These are phyloP conservation scores for Exserohilum turcica DNA, from an alignment of 2,329 filamentous ascomycete genomes.

Conservation along the genomic window DNA sequence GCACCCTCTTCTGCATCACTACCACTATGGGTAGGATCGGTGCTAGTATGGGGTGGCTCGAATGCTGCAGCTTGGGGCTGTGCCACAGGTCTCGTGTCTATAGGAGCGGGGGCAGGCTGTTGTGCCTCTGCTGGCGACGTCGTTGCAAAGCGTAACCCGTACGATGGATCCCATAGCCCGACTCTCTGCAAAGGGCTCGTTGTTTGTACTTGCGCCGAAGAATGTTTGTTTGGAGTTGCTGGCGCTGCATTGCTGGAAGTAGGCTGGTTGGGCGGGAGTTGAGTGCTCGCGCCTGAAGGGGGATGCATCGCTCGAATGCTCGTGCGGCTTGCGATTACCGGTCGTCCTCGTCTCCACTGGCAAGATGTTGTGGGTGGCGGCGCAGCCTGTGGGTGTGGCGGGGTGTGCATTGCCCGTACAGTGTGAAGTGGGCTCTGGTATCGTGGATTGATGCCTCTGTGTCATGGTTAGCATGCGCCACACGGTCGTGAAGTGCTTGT, in stretches of 20 bases:
- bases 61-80: background rate
- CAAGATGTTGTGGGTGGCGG: conserved; percentile 10
- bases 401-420: conserved; percentile 12
- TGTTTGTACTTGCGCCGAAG: background rate
- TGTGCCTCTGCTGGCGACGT: background rate
- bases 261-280: background rate
- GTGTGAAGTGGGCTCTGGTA: background rate
- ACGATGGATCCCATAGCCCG: conserved; percentile 10
- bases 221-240: background rate
- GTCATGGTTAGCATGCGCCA: background rate
- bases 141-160: conserved; percentile 17
- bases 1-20: background rate
- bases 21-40: background rate
- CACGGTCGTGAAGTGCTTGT: background rate
- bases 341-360: conserved; percentile 29
- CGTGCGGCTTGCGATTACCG: conserved; percentile 17
- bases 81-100: background rate
- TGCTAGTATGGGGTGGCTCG: background rate
- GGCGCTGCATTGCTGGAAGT: background rate
- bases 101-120: background rate
- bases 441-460: background rate
- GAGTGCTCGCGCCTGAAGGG: background rate
- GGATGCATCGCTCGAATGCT: conserved; percentile 1
- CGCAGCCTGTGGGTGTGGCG: conserved; percentile 6
- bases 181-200: conserved; percentile 4